Evolutionary conservation across 2,329 filamentous ascomycete genomes (phyloP).

Genomic region (Neopestalotiopsis clavispora): DNA sequence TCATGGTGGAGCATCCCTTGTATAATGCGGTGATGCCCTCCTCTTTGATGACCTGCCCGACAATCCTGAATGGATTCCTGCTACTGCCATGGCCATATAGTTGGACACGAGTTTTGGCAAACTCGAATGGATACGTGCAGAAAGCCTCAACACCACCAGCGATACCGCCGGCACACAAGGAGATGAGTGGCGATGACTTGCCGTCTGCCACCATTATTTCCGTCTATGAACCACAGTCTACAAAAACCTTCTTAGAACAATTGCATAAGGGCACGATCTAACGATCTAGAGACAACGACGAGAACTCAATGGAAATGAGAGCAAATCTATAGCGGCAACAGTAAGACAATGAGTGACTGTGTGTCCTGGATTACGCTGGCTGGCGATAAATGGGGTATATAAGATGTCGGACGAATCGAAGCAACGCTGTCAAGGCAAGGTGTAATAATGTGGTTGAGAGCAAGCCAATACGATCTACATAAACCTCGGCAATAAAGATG

Average conservation of each 20-base stretch:
- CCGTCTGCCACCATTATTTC: constrained; percentile 34
- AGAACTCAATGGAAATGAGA: not conserved
- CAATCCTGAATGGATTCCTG: constrained; percentile 60
- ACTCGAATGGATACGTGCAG: constrained; percentile 63
- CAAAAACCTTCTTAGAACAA: not conserved
- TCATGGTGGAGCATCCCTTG: constrained; percentile 58
- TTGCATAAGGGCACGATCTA: too few species aligned
- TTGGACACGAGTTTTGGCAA: constrained; percentile 67
- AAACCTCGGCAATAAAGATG: constrained; percentile 15
- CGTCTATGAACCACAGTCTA: constrained; percentile 19
- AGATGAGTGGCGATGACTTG: constrained; percentile 32
- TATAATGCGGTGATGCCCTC: constrained; percentile 63
- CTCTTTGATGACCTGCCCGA: constrained; percentile 56
- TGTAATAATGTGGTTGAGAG: not conserved
- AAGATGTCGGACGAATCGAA: not conserved
- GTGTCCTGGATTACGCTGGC: not conserved
- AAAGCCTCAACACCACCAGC: constrained; percentile 38
- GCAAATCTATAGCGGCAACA: not conserved
- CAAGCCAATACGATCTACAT: not conserved
- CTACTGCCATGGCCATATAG: constrained; percentile 46
- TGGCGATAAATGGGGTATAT: not conserved
- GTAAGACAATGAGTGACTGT: not conserved
- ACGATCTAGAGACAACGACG: too few species aligned
- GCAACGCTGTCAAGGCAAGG: not conserved
- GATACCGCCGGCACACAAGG: constrained; percentile 36